Base-by-base conservation (phyloP, 768 basidiomycete species). In the Tremella yokohamensis region DNA sequence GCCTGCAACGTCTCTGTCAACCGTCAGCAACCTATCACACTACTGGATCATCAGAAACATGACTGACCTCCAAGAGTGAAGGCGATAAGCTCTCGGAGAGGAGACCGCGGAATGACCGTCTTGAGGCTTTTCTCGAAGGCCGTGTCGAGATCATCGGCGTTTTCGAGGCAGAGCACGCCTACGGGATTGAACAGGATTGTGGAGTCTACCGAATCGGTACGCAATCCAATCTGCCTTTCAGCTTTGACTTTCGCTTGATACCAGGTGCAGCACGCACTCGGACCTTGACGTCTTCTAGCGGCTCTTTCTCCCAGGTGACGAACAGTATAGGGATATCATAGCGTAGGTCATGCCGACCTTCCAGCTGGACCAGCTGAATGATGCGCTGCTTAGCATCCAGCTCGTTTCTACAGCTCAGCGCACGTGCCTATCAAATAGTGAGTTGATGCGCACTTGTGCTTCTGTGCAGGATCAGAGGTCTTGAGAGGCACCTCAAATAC, bases 301-400 rank as follows among this genome's bases (percentile, higher is more conserved):
- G 52, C 34, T 73, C 71, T 19, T 64, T 60, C 22, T 66, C 61
- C 68, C 68, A 73, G 8, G 61, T 62, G 19, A 73, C 8, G 22
- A 73, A 15, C 40, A 73, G 26, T 26, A 73, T 39, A 11, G 63
- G 54, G 9, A 66, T 62, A 1, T 20, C 25, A 51, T 63, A 70
- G 24, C 57, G 57, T 52, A 63, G 58, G 4, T 24, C 42, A 8
- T 49, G 37, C 8, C 40, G 16, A n/a, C 38, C 22, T 6, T 42
- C 37, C 1, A 40, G 37, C 15, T 68, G 56, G 2, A 56, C 22
- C 15, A 69, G 48, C 0, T 40, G 29, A 6, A 37, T 48, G 9
- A 69, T 37, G n/a, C 68, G 44, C 53, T 64, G 65, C 53, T 69
- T 62, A n/a, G 60, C 65, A 34, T 68, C 69, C 25, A 49, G 40